phyloP scores from a whole-genome alignment of 2,329 filamentous ascomycete genomes.

The Clarireedia sp. region DNA sequence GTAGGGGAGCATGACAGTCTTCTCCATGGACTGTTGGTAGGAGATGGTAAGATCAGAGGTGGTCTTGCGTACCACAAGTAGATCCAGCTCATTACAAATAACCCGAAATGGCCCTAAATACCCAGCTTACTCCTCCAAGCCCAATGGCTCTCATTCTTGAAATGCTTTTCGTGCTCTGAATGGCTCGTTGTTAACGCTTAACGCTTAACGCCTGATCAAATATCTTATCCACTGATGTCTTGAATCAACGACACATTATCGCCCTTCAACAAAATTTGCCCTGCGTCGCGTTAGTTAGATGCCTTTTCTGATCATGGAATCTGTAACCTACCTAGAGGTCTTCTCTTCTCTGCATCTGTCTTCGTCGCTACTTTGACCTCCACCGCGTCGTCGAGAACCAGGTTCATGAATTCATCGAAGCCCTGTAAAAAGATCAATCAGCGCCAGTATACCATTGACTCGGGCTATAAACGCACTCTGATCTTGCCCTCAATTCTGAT shows the following conservation, averaged over 20 bases:
- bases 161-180: conserved; percentile 17
- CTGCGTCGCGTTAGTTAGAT: conserved; percentile 31
- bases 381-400: conserved; percentile 90
- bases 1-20: conserved; percentile 69
- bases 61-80: conserved; percentile 14
- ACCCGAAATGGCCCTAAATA: conserved; percentile 4
- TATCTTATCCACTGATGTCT: conserved; percentile 30
- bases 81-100: conserved; percentile 7
- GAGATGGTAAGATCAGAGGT: conserved; percentile 54
- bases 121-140: conserved; percentile 10
- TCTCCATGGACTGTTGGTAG: conserved; percentile 69
- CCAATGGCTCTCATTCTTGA: conserved; percentile 6
- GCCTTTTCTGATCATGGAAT: conserved; percentile 3
- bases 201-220: conserved; percentile 22
- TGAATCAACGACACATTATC: conserved; percentile 59
- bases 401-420: conserved; percentile 99
- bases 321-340: conserved; percentile 62
- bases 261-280: conserved; percentile 59
- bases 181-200: conserved; percentile 16
- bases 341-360: conserved; percentile 69
- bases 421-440: conserved; percentile 47
- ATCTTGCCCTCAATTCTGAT: conserved; percentile 97
- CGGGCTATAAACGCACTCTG: conserved; percentile 50
- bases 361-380: conserved; percentile 84
- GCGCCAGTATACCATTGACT: background rate